Conservation (phyloP, 2,329 filamentous ascomycete species). For the Phyllosticta citrichinensis region DNA sequence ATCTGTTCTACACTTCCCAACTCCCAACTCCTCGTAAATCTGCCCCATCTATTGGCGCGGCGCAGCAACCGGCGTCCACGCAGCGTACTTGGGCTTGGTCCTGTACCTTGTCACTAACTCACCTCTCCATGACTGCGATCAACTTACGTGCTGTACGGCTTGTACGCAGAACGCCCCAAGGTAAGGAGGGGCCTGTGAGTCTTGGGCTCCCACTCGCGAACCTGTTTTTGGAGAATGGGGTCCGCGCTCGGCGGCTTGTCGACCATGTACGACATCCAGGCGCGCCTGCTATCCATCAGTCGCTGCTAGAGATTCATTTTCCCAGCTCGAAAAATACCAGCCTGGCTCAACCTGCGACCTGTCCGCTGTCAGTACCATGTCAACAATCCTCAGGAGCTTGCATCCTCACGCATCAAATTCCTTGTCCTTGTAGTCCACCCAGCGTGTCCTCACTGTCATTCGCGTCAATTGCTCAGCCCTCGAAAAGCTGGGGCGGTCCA, state of each 20-base stretch:
- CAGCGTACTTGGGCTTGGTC: slow-evolving; percentile 39
- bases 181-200: slow-evolving; percentile 69
- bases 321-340: slow-evolving; percentile 44
- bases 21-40: background rate
- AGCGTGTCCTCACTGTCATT: slow-evolving; percentile 72
- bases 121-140: background rate
- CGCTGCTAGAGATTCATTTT: background rate
- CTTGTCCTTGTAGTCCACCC: slow-evolving; percentile 91
- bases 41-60: slow-evolving; percentile 18
- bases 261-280: slow-evolving; percentile 90
- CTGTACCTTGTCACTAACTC: slow-evolving; percentile 21
- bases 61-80: slow-evolving; percentile 40
- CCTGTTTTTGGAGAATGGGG: slow-evolving; percentile 54
- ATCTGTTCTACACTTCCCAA: background rate
- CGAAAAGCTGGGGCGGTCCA: slow-evolving; percentile 1
- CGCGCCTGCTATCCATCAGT: slow-evolving; percentile 49
- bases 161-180: slow-evolving; percentile 67
- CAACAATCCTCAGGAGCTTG: background rate
- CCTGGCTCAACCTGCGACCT: slow-evolving; percentile 83
- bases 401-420: slow-evolving; percentile 64
- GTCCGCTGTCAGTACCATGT: slow-evolving; percentile 25
- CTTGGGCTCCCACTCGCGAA: slow-evolving; percentile 65
- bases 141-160: slow-evolving; percentile 89
- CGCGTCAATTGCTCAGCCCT: slow-evolving; percentile 11
- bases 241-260: slow-evolving; percentile 78